These are phyloP conservation scores for Solanum piurae DNA, from an alignment of 257 asterid species.

Conservation along the genomic window DNA sequence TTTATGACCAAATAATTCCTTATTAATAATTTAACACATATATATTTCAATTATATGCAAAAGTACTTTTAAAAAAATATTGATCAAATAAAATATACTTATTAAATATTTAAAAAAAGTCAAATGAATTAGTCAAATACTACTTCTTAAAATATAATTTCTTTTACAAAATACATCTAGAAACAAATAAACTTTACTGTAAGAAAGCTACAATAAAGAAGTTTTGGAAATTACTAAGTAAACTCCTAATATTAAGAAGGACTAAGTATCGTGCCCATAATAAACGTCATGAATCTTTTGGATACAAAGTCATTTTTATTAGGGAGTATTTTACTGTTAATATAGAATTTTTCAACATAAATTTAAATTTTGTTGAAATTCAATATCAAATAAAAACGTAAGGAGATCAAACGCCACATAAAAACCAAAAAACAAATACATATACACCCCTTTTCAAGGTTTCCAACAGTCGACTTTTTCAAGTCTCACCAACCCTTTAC, in stretches of 20 bases:
- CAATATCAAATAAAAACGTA: too few relatives aligned
- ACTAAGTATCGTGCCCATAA: background rate
- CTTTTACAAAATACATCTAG: background rate
- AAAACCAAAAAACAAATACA: too few relatives aligned
- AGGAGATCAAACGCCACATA: background rate
- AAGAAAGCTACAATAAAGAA: background rate
- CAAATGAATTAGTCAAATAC: background rate
- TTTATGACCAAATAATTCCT: background rate
- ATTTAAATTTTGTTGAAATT: rapidly evolving
- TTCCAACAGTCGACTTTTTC: background rate
- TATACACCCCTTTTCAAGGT: background rate
- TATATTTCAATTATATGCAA: background rate
- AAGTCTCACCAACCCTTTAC: background rate
- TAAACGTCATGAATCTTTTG: background rate
- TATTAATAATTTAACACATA: background rate
- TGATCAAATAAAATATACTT: background rate
- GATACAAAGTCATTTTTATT: too few relatives aligned
- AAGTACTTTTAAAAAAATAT: rapidly evolving
- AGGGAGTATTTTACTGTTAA: too few relatives aligned
- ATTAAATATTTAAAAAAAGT: background rate
- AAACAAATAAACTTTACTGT: background rate
- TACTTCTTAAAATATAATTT: background rate
- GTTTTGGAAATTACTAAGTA: background rate
- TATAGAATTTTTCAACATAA: too few relatives aligned
- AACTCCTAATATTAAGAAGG: background rate